Evolutionary conservation across 106 monocot species (phyloP).

Genomic region (Dendrobium chrysotoxum): DNA sequence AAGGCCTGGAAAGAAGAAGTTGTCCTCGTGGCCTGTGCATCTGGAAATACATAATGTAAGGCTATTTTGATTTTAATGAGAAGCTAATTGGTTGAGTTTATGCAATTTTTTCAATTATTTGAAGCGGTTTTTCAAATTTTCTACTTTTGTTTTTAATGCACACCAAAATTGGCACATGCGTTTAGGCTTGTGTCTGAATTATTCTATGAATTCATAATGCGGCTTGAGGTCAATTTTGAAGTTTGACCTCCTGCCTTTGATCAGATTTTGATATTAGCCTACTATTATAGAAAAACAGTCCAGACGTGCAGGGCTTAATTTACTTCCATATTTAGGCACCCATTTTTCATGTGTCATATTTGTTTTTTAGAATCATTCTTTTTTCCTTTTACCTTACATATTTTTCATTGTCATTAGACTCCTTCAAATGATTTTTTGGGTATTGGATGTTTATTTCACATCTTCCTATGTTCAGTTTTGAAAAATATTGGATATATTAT

Average conservation of each 20-base stretch:
- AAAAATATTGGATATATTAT: background rate
- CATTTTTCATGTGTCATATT: background rate
- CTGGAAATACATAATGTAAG: conserved; percentile 77
- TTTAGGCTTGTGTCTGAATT: background rate
- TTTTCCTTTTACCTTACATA: background rate
- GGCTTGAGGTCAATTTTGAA: background rate
- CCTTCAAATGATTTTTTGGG: background rate
- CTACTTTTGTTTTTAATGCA: background rate
- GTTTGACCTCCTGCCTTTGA: background rate
- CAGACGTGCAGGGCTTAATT: background rate
- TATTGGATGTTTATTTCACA: conserved; percentile 2
- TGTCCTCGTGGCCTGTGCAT: conserved; percentile 98
- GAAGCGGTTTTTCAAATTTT: background rate
- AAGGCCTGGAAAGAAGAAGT: conserved; percentile 94
- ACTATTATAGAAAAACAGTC: background rate
- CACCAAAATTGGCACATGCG: background rate
- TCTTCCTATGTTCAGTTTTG: background rate
- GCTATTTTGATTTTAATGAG: background rate
- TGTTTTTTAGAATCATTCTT: background rate
- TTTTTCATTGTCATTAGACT: background rate
- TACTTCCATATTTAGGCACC: too few species aligned
- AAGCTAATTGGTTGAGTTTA: background rate
- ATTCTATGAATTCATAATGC: background rate
- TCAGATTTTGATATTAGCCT: background rate
- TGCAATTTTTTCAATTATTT: background rate